A percentile compares a stretch with the other conserved stretches of the same genome.
Conservation (phyloP, 306 rosid species). For the Begonia masoniana region DNA sequence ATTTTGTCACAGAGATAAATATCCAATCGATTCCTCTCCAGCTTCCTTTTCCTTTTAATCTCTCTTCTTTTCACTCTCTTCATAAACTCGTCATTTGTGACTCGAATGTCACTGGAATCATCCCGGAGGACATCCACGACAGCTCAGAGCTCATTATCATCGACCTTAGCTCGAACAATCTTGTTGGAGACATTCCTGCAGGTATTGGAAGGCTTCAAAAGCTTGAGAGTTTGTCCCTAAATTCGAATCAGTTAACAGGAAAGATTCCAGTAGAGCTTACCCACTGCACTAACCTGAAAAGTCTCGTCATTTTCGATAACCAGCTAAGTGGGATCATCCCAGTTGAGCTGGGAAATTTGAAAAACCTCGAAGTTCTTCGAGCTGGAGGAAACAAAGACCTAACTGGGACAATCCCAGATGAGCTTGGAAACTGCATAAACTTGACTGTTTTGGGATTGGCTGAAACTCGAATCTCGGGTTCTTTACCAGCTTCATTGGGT, state of each 20-base stretch:
- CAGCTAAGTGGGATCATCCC: slow-evolving; percentile 42
- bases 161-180: slow-evolving; percentile 60
- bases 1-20: slow-evolving; percentile 50
- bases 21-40: slow-evolving; percentile 50
- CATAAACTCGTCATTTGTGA: slow-evolving; percentile 54
- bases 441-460: slow-evolving; percentile 71
- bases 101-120: slow-evolving; percentile 58
- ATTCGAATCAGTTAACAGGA: slow-evolving; percentile 67
- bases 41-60: slow-evolving; percentile 53
- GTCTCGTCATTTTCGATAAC: slow-evolving; percentile 48
- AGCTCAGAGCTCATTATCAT: slow-evolving; percentile 31
- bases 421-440: slow-evolving; percentile 60
- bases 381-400: slow-evolving; percentile 79
- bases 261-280: slow-evolving; percentile 55
- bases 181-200: slow-evolving; percentile 57
- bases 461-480: slow-evolving; percentile 60
- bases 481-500: slow-evolving; percentile 69
- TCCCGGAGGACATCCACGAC: slow-evolving; percentile 47
- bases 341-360: slow-evolving; percentile 36
- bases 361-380: slow-evolving; percentile 46
- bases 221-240: slow-evolving; percentile 43
- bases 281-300: slow-evolving; percentile 34
- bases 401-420: slow-evolving; percentile 58
- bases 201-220: slow-evolving; percentile 38
- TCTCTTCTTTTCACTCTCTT: slow-evolving; percentile 49